Evolutionary conservation across 805 yeast genomes (phyloP), one percentile per base, ranked within the genome.

Genomic region (Kregervanrija pseudodelftensis): DNA sequence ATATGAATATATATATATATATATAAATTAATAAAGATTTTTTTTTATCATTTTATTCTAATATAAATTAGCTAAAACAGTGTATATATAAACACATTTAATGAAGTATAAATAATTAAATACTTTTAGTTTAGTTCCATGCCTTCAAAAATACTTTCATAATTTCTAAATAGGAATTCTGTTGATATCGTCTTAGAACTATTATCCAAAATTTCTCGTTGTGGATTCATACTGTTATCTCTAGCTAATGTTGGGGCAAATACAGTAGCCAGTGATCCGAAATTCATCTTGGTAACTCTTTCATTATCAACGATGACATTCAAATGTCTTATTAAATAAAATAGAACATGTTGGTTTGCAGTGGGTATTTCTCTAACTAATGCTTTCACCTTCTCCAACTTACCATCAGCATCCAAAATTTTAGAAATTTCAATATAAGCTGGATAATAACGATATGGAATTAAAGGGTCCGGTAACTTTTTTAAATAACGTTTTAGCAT

Each of bases 241-340:
- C 95, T 73, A 0, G 89, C 82, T 37, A 93, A 66, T 8, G 96
- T 88, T 3, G 99, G 98, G 1, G 96, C 95, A 70, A 93, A 93
- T 8, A 91, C 96, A 37, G 93, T 87, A 0, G 96, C 82, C 43
- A 93, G 65, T 56, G 93, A 89, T 62, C 80, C 80, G 54, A 76
- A 69, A 36, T 76, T 85, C 99, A 93, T 93, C 61, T 90, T 73
- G 60, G 90, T 93, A 37, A 64, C 58, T 11, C 62, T 63, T 38
- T 77, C 70, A 58, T 72, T 69, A 28, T 67, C 61, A 35, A 79
- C 76, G 31, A 93, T 82, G 44, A 68, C 64, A 39, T 70, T 64
- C 51, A 93, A 68, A 68, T 93, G 99, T 38, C 66, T 66, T 41
- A 84, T 68, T 35, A 93, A 66, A 37, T 67, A 52, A 45, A 64